A percentile compares a stretch with the other conserved stretches of the same genome.
These are phyloP conservation scores for Hortiboletus rubellus DNA, from an alignment of 1,284 basidiomycete genomes.

Conservation along the genomic window DNA sequence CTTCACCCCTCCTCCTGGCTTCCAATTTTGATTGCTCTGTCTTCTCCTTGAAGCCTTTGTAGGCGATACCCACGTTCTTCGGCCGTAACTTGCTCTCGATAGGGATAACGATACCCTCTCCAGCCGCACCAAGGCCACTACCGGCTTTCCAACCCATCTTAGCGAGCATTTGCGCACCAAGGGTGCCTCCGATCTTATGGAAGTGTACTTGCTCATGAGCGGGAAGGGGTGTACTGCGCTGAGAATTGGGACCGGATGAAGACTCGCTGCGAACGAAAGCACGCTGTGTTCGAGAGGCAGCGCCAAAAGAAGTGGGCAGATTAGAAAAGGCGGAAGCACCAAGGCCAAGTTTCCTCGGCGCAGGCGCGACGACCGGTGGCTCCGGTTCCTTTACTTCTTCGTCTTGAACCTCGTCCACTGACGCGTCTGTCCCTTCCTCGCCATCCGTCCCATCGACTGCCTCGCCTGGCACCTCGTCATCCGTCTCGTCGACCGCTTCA, in stretches of 20 bases:
- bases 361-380: slow-evolving; percentile 30
- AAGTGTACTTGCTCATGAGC: slow-evolving; percentile 76
- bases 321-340: slow-evolving; percentile 19
- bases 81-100: slow-evolving; percentile 84
- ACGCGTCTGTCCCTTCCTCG: slow-evolving; percentile 37
- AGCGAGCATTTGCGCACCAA: slow-evolving; percentile 86
- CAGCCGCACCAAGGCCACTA: slow-evolving; percentile 75
- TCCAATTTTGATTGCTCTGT: slow-evolving; percentile 88
- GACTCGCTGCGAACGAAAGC: slow-evolving; percentile 59
- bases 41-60: slow-evolving; percentile 82
- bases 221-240: slow-evolving; percentile 55
- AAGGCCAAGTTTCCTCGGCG: slow-evolving; percentile 28
- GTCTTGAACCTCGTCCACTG: slow-evolving; percentile 35
- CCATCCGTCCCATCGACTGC: slow-evolving; percentile 6
- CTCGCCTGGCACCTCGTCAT: slow-evolving; percentile 53
- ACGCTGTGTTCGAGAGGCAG: slow-evolving; percentile 39
- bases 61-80: slow-evolving; percentile 83
- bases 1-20: slow-evolving; percentile 72
- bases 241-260: slow-evolving; percentile 40
- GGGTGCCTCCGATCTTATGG: slow-evolving; percentile 68
- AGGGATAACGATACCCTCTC: slow-evolving; percentile 86
- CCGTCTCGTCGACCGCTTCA: slow-evolving; percentile 36
- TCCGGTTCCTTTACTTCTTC: slow-evolving; percentile 50
- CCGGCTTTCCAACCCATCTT: slow-evolving; percentile 94
- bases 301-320: slow-evolving; percentile 49